A percentile compares a stretch with the other conserved stretches of the same genome.
These are phyloP conservation scores for Aspergillus diversus DNA, from an alignment of 495 filamentous ascomycete genomes.

Conservation along the genomic window DNA sequence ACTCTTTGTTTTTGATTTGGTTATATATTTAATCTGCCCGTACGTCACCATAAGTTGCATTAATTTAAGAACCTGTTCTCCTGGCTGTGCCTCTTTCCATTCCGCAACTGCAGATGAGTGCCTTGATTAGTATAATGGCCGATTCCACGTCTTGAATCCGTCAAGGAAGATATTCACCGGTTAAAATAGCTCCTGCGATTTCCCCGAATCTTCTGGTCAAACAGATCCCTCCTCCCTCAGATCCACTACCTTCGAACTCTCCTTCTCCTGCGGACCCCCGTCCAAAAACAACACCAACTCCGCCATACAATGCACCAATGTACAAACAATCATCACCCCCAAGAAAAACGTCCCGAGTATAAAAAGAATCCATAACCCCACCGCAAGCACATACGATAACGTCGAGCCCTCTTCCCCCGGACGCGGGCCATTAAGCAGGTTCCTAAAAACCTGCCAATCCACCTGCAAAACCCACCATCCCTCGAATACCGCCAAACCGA, in stretches of 20 bases:
- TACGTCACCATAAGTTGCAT: too few relatives aligned
- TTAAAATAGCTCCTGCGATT: too few relatives aligned
- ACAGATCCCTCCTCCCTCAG: neutral
- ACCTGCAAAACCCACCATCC: conserved; percentile 3
- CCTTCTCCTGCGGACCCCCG: neutral
- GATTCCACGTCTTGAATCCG: too few relatives aligned
- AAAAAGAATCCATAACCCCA: neutral
- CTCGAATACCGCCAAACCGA: neutral
- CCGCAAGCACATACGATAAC: neutral
- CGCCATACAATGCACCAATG: neutral
- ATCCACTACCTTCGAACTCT: neutral
- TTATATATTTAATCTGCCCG: too few relatives aligned
- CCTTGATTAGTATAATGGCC: too few relatives aligned
- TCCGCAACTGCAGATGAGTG: too few relatives aligned
- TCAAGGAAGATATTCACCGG: too few relatives aligned
- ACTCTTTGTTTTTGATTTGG: too few relatives aligned
- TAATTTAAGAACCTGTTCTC: too few relatives aligned
- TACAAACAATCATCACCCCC: neutral
- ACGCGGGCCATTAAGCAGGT: neutral
- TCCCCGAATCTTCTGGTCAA: neutral
- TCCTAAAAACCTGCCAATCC: neutral
- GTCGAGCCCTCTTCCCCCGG: neutral
- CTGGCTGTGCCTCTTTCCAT: too few relatives aligned
- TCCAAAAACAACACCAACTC: neutral
- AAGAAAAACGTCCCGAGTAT: neutral